Conservation (phyloP, 257 asterid genomes). For the Verbena officinalis region DNA sequence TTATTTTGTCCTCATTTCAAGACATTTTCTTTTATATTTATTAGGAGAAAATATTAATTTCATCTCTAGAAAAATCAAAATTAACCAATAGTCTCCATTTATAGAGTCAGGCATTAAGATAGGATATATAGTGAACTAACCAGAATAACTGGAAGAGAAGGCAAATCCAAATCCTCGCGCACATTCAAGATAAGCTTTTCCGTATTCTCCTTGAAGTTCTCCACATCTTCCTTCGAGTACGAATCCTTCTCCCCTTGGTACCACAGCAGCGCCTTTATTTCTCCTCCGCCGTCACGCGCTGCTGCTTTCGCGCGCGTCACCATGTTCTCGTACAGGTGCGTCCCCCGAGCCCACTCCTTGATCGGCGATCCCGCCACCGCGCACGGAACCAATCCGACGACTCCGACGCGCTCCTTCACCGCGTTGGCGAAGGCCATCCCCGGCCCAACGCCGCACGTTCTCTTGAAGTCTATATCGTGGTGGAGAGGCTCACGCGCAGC, state of each 20-base stretch:
- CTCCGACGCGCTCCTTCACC: conserved; percentile 53
- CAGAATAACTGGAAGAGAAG: conserved; percentile 74
- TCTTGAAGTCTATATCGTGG: conserved; percentile 75
- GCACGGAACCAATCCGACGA: conserved; percentile 79
- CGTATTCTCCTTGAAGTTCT: conserved; percentile 57
- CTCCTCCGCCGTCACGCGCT: conserved; percentile 43
- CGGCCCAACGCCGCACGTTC: conserved; percentile 86
- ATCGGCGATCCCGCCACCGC: conserved; percentile 93
- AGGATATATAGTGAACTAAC: conserved; percentile 34
- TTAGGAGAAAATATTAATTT: no score
- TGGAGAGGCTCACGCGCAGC: conserved; percentile 83
- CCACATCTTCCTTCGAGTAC: conserved; percentile 54
- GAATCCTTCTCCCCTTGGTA: conserved; percentile 96
- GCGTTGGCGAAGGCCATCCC: conserved; percentile 88
- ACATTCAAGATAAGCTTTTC: conserved; percentile 56
- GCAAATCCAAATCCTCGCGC: conserved; percentile 63
- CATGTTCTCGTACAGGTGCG: conserved; percentile 66
- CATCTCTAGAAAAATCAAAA: no score
- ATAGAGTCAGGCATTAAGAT: no score
- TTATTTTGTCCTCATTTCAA: no score
- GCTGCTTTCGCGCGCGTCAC: conserved; percentile 61
- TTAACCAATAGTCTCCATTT: no score
- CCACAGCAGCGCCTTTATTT: conserved; percentile 78
- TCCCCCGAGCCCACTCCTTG: conserved; percentile 84
- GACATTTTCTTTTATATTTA: no score